These are phyloP conservation scores for Paratinospora sagittata DNA, from an alignment of 164 flowering plant genomes.

Conservation along the genomic window DNA sequence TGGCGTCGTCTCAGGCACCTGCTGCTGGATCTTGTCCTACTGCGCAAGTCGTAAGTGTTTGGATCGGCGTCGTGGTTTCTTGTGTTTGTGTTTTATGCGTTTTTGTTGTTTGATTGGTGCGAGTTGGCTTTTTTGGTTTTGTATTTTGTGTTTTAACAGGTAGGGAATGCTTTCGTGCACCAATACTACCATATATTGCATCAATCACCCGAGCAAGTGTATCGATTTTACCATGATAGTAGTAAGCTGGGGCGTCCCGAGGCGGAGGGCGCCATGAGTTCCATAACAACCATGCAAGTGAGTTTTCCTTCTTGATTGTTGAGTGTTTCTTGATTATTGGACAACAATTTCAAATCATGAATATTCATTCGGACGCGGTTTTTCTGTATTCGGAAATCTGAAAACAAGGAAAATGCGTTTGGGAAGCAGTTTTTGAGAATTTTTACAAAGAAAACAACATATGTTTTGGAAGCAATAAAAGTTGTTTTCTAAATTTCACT, in stretches of 20 bases:
- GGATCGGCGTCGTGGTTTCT: not conserved
- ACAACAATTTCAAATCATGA: not conserved
- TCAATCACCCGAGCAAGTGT: conserved; percentile 55
- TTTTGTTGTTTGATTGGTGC: not conserved
- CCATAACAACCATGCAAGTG: conserved; percentile 61
- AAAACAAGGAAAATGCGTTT: too few relatives aligned
- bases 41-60: conserved; percentile 38
- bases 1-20: conserved; percentile 35
- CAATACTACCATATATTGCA: conserved; percentile 72
- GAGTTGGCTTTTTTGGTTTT: not conserved
- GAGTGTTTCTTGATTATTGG: not conserved
- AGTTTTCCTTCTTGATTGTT: conserved; percentile 9
- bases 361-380: not conserved
- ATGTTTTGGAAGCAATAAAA: not conserved
- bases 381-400: too few relatives aligned
- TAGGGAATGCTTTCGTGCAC: conserved; percentile 70
- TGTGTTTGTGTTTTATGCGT: not conserved
- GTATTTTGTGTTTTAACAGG: conserved; percentile 29
- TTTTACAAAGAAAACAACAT: too few relatives aligned
- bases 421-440: too few relatives aligned
- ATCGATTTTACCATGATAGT: conserved; percentile 58
- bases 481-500: not conserved
- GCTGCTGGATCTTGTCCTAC: conserved; percentile 26
- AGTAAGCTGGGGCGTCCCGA: conserved; percentile 69
- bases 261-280: conserved; percentile 45